Conservation (phyloP, 2,329 filamentous ascomycete genomes). For the Aspergillus intermedius region DNA sequence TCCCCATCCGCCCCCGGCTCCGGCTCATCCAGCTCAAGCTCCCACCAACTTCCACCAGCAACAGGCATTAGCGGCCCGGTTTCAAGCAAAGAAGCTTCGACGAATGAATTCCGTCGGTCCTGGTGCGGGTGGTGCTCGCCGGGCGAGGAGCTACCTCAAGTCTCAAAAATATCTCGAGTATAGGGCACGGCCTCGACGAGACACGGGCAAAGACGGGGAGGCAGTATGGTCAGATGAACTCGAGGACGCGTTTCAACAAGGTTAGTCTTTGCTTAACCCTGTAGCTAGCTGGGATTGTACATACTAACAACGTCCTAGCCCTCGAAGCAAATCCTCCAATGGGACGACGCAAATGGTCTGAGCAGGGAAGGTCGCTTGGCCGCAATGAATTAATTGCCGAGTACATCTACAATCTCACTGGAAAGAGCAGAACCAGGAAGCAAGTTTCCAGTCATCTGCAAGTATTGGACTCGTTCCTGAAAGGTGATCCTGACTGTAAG, state of each 20-base stretch:
- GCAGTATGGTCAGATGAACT: conserved; percentile 42
- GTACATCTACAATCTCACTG: conserved; percentile 51
- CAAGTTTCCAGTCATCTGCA: conserved; percentile 61
- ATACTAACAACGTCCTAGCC: conserved; percentile 27
- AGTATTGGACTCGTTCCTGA: conserved; percentile 53
- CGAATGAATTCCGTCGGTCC: conserved; percentile 29
- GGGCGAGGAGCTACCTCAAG: conserved; percentile 31
- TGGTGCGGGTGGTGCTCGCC: conserved; percentile 18
- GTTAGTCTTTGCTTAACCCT: conserved; percentile 16
- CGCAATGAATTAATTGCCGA: conserved; percentile 58
- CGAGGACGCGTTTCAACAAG: conserved; percentile 44
- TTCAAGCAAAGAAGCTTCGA: conserved; percentile 30
- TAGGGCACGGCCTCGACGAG: conserved; percentile 35
- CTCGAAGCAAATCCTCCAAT: conserved; percentile 52
- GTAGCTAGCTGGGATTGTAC: conserved; percentile 4
- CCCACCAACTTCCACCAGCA: conserved; percentile 22
- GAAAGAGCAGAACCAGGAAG: conserved; percentile 49
- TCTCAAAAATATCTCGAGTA: conserved; percentile 42
- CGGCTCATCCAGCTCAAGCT: conserved; percentile 20
- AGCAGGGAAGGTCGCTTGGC: conserved; percentile 49
- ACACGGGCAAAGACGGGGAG: conserved; percentile 39
- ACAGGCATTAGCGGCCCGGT: conserved; percentile 22
- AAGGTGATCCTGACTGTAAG: conserved; percentile 48
- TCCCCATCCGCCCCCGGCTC: conserved; percentile 22
- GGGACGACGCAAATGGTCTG: conserved; percentile 50